These are phyloP conservation scores for Rhododendron mucronatum DNA, from an alignment of 148 eudicot species.

Conservation along the genomic window DNA sequence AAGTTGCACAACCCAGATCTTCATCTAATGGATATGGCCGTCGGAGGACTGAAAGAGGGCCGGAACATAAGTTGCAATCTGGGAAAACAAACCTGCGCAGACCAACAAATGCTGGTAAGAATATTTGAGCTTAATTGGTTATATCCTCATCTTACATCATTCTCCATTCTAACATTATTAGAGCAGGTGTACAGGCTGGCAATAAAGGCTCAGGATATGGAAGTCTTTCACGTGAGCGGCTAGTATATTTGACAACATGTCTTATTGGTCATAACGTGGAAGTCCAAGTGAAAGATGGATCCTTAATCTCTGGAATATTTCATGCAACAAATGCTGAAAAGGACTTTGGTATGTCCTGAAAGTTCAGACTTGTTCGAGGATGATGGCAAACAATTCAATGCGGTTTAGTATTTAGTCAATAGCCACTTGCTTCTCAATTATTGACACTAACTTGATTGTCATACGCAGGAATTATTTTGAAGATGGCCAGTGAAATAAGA, in stretches of 20 bases:
- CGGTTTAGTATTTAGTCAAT: not conserved
- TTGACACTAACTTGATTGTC: constrained; percentile 5
- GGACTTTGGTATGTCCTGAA: constrained; percentile 64
- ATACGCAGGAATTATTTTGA: constrained; percentile 66
- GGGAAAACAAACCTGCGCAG: constrained; percentile 53
- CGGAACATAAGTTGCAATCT: constrained; percentile 53
- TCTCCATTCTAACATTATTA: constrained; percentile 14
- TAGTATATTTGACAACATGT: constrained; percentile 67
- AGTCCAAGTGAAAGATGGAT: constrained; percentile 87
- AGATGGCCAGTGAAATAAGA: constrained; percentile 74
- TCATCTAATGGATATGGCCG: constrained; percentile 71
- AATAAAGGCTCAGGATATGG: constrained; percentile 40
- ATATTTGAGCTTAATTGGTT: constrained; percentile 11
- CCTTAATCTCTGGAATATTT: constrained; percentile 73
- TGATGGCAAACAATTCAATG: not conserved
- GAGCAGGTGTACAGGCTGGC: constrained; percentile 33
- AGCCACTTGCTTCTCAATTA: not conserved
- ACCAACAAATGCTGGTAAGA: constrained; percentile 42
- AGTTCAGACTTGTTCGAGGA: not conserved
- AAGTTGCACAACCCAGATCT: constrained; percentile 57
- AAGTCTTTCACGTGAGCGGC: constrained; percentile 54
- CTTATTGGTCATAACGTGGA: constrained; percentile 93
- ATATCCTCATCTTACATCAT: not conserved
- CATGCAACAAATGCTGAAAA: constrained; percentile 70
- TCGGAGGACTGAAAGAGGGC: constrained; percentile 57